Conservation (phyloP, 1,284 basidiomycete species). For the Irpex rosettiformis region DNA sequence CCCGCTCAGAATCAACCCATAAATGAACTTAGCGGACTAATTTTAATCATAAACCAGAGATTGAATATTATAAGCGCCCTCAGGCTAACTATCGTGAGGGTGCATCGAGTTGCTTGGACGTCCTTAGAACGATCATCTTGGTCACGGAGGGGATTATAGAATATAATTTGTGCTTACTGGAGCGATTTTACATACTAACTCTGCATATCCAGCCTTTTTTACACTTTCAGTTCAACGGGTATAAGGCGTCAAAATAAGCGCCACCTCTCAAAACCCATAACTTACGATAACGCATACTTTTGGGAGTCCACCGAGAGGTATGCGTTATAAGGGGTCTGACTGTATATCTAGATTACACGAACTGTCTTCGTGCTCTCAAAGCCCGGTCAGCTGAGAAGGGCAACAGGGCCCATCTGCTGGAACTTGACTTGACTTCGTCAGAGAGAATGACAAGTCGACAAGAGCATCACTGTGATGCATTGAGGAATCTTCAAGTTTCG, state of each 20-base stretch:
- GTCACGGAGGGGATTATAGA: no score
- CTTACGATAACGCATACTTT: neutral
- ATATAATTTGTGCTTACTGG: neutral
- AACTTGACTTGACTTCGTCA: no score
- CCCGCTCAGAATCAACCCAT: neutral
- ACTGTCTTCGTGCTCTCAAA: no score
- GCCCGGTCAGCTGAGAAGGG: no score
- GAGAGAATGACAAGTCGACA: no score
- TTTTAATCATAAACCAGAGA: neutral
- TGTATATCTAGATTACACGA: no score
- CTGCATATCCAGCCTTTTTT: neutral
- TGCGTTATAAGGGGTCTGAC: neutral
- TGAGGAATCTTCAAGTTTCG: no score
- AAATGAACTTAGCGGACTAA: neutral
- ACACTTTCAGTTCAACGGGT: neutral
- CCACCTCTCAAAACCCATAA: neutral
- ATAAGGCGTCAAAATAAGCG: neutral
- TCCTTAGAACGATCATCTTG: no score
- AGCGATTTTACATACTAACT: neutral
- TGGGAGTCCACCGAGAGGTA: neutral
- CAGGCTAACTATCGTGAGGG: no score
- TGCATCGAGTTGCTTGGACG: no score
- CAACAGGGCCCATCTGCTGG: no score
- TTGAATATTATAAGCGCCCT: neutral
- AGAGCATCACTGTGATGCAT: no score